Conservation (phyloP, 805 yeast genomes). For the Kazachstania africana region DNA sequence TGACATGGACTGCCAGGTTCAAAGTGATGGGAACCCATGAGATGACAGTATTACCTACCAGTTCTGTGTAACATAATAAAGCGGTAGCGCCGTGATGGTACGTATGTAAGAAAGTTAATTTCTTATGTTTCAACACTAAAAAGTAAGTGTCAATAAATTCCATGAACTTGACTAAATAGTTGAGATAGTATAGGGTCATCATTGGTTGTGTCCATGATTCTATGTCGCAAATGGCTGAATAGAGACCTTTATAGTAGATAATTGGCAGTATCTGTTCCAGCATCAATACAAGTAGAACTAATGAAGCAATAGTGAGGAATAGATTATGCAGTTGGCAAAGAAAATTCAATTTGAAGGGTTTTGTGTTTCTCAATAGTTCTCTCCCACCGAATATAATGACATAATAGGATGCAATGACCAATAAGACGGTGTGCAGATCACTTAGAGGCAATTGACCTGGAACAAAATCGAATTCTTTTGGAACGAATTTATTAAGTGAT, state of each 20-base stretch:
- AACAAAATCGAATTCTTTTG: constrained; percentile 47
- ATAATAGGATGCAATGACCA: constrained; percentile 57
- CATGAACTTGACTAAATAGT: constrained; percentile 77
- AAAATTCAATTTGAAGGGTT: constrained; percentile 60
- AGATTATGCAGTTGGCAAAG: constrained; percentile 81
- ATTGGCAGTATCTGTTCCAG: constrained; percentile 81
- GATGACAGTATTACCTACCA: constrained; percentile 79
- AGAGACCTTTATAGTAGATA: constrained; percentile 59
- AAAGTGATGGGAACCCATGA: constrained; percentile 90
- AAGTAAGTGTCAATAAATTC: constrained; percentile 88
- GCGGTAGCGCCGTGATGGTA: constrained; percentile 99
- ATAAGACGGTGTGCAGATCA: constrained; percentile 43
- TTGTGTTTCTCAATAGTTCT: constrained; percentile 38
- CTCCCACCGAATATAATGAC: constrained; percentile 78
- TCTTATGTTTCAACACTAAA: constrained; percentile 82
- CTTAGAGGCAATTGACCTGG: constrained; percentile 57
- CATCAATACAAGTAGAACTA: constrained; percentile 52
- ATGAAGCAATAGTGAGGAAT: constrained; percentile 56
- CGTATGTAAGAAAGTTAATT: constrained; percentile 83
- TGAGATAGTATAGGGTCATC: constrained; percentile 77
- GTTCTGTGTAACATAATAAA: constrained; percentile 81
- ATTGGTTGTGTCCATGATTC: constrained; percentile 74
- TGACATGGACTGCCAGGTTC: constrained; percentile 85
- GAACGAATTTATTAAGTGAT: constrained; percentile 18
- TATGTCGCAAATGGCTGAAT: constrained; percentile 69